Conservation (phyloP, 2,329 filamentous ascomycete species). For the Aspergillus texensis region DNA sequence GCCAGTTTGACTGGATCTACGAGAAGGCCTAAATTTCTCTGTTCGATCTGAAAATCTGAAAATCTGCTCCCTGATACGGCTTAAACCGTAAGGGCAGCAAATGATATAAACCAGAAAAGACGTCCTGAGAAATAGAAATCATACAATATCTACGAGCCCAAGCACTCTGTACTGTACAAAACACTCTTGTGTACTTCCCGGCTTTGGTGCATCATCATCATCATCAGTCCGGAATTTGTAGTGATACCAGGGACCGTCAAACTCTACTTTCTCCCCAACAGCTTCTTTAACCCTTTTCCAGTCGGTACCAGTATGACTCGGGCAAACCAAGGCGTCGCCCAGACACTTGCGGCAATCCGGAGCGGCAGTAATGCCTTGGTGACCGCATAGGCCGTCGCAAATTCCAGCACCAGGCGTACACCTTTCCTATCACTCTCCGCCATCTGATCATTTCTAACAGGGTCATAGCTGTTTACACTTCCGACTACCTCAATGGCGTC, state of each 20-base stretch:
- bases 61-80: conserved; percentile 17
- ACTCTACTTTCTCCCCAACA: conserved; percentile 40
- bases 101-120: conserved; percentile 13
- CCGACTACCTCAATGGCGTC: conserved; percentile 23
- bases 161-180: background rate
- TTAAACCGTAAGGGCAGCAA: conserved; percentile 11
- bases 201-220: background rate
- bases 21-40: conserved; percentile 68
- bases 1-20: conserved; percentile 93
- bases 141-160: conserved; percentile 12
- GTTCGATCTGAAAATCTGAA: conserved; percentile 16
- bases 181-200: background rate
- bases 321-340: conserved; percentile 92
- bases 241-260: background rate
- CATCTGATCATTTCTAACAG: conserved; percentile 22
- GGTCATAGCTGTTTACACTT: conserved; percentile 14
- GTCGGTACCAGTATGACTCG: conserved; percentile 60
- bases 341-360: conserved; percentile 76
- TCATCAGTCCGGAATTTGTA: background rate
- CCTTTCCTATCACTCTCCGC: conserved; percentile 43
- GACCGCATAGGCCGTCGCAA: conserved; percentile 87
- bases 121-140: conserved; percentile 16
- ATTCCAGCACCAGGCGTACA: conserved; percentile 61
- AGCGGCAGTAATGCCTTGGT: conserved; percentile 83
- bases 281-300: conserved; percentile 39